Conservation (phyloP, 768 basidiomycete genomes). For the Termitomyces sp. region DNA sequence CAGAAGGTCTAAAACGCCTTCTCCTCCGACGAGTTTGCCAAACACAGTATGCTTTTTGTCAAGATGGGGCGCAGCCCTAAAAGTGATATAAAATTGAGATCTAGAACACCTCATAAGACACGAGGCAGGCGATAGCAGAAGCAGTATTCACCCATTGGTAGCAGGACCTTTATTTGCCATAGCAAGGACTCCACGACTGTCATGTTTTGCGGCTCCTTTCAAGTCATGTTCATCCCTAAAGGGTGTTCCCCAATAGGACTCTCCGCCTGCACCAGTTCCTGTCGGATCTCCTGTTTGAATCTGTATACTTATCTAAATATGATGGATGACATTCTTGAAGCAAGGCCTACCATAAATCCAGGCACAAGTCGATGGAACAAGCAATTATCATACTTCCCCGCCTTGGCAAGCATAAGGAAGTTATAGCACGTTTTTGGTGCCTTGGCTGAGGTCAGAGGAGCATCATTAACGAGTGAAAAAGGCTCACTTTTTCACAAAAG, state of each 20-base stretch:
- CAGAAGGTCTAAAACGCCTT: slow-evolving; percentile 82
- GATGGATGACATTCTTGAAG: background rate
- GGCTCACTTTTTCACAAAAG: slow-evolving; percentile 79
- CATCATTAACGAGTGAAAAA: background rate
- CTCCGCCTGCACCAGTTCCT: slow-evolving; percentile 91
- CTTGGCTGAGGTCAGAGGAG: slow-evolving; percentile 35
- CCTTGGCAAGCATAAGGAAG: slow-evolving; percentile 89
- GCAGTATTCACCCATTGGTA: slow-evolving; percentile 69
- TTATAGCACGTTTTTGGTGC: slow-evolving; percentile 99
- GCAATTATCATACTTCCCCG: slow-evolving; percentile 87
- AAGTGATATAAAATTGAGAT: slow-evolving; percentile 94
- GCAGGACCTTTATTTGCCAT: slow-evolving; percentile 96
- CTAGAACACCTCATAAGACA: slow-evolving; percentile 32
- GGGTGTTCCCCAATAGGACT: slow-evolving; percentile 92
- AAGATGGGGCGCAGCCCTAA: slow-evolving; percentile 77
- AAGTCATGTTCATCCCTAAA: slow-evolving; percentile 93
- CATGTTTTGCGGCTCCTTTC: slow-evolving; percentile 87
- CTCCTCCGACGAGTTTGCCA: slow-evolving; percentile 94
- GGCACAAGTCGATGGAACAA: slow-evolving; percentile 93
- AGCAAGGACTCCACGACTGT: slow-evolving; percentile 77
- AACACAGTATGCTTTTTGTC: slow-evolving; percentile 97
- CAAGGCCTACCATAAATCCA: slow-evolving; percentile 79
- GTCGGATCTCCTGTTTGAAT: slow-evolving; percentile 99
- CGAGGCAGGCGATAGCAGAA: background rate
- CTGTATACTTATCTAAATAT: slow-evolving; percentile 36